These are phyloP conservation scores for Colletotrichum acutatum DNA, from an alignment of 2,329 filamentous ascomycete genomes.

Conservation along the genomic window DNA sequence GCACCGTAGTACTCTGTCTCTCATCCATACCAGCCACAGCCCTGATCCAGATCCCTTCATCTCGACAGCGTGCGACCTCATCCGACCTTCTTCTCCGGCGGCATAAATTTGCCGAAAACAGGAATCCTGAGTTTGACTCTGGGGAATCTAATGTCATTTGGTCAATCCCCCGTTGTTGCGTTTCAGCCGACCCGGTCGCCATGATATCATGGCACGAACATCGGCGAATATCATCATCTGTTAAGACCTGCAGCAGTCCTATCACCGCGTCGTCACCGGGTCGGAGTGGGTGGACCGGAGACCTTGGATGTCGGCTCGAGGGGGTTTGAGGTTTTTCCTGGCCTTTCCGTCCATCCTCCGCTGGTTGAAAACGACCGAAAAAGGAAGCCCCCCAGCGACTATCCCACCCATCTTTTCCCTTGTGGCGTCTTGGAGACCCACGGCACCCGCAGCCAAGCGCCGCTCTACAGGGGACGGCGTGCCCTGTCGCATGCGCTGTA, in stretches of 20 bases:
- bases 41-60: slow-evolving; percentile 25
- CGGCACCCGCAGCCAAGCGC: slow-evolving; percentile 19
- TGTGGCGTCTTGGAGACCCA: slow-evolving; percentile 2
- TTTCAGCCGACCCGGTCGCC: slow-evolving; percentile 16
- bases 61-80: slow-evolving; percentile 9
- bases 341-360: neutral
- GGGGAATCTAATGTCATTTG: slow-evolving; percentile 5
- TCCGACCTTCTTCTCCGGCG: neutral
- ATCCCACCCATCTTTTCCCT: neutral
- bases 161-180: neutral
- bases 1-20: slow-evolving; percentile 23
- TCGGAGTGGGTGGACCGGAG: neutral
- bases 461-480: slow-evolving; percentile 5
- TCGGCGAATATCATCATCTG: neutral
- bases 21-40: slow-evolving; percentile 26
- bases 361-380: slow-evolving; percentile 1
- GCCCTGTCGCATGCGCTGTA: slow-evolving; percentile 25
- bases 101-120: slow-evolving; percentile 10
- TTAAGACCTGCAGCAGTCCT: neutral
- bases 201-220: slow-evolving; percentile 20
- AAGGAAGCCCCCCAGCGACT: slow-evolving; percentile 5
- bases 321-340: slow-evolving; percentile 5
- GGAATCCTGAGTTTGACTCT: slow-evolving; percentile 1
- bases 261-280: slow-evolving; percentile 1
- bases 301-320: slow-evolving; percentile 10